Evolutionary conservation across 1,139 yeast species (phyloP).

Genomic region (Hemisphaericaspora lyxosophila): DNA sequence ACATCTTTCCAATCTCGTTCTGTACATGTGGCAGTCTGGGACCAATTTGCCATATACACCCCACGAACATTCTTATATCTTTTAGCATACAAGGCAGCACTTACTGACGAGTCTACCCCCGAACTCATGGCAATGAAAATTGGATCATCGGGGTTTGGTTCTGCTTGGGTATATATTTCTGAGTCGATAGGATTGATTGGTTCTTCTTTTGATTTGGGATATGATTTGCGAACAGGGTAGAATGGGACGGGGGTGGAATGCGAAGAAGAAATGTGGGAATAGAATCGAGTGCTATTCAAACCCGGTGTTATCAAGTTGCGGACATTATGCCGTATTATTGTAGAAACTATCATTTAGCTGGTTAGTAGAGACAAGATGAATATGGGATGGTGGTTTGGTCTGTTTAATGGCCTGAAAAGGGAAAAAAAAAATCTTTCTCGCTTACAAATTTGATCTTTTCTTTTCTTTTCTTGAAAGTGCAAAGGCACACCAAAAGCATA

Average conservation of each 20-base stretch:
- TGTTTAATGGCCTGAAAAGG: too few relatives aligned
- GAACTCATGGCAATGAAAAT: constrained; percentile 91
- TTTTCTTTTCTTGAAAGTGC: too few relatives aligned
- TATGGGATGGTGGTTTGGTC: too few relatives aligned
- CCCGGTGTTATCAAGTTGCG: neutral
- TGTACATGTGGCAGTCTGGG: constrained; percentile 65
- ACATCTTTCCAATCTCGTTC: constrained; percentile 92
- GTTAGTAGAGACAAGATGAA: too few relatives aligned
- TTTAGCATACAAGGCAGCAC: constrained; percentile 68
- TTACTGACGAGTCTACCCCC: constrained; percentile 93
- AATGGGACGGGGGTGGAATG: constrained; percentile 10
- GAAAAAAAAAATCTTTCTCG: too few relatives aligned
- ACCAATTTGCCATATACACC: constrained; percentile 93
- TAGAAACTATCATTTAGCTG: neutral
- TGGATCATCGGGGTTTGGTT: constrained; percentile 54
- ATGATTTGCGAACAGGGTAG: constrained; percentile 10
- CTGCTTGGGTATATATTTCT: constrained; percentile 31
- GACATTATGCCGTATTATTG: neutral
- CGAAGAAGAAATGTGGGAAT: constrained; percentile 1
- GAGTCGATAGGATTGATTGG: constrained; percentile 7
- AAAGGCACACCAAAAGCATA: too few relatives aligned
- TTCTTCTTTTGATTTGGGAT: constrained; percentile 5
- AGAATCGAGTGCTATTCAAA: neutral
- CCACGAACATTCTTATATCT: constrained; percentile 64
- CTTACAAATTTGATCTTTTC: too few relatives aligned